Evolutionary conservation across 345 rosid genomes (phyloP).

Genomic region (Angophora floribunda): DNA sequence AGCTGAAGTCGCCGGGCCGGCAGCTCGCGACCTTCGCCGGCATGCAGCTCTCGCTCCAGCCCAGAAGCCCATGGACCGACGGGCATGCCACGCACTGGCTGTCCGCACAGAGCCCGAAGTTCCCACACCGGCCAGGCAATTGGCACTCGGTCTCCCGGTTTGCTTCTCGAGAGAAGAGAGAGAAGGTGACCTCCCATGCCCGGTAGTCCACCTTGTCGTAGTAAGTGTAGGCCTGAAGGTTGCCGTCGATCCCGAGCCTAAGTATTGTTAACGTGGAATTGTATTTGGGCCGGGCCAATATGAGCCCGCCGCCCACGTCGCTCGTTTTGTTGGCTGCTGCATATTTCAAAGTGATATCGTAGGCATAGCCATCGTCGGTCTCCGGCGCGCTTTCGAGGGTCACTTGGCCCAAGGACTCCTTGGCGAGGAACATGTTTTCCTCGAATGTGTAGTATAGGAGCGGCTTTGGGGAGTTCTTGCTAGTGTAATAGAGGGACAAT

Average conservation of each 20-base stretch:
- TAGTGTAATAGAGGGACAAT: constrained; percentile 22
- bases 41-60: constrained; percentile 32
- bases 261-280: constrained; percentile 26
- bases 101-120: constrained; percentile 40
- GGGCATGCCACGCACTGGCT: constrained; percentile 58
- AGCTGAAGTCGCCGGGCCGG: constrained; percentile 9
- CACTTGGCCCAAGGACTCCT: neutral
- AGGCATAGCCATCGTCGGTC: constrained; percentile 6
- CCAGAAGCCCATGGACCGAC: constrained; percentile 14
- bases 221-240: constrained; percentile 30
- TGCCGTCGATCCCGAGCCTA: constrained; percentile 40
- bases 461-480: constrained; percentile 14
- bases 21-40: constrained; percentile 13
- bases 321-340: neutral
- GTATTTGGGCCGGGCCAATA: constrained; percentile 23
- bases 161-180: constrained; percentile 18
- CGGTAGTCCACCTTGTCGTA: constrained; percentile 17
- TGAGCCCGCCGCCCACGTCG: neutral
- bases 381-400: constrained; percentile 11
- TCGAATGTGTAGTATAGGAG: constrained; percentile 13
- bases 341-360: neutral
- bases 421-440: neutral
- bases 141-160: constrained; percentile 23
- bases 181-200: constrained; percentile 32
- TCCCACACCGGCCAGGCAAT: constrained; percentile 38